Evolutionary conservation across 2,329 filamentous ascomycete genomes (phyloP), one percentile per base, ranked within the genome.

Genomic region (Davidsoniella australis): DNA sequence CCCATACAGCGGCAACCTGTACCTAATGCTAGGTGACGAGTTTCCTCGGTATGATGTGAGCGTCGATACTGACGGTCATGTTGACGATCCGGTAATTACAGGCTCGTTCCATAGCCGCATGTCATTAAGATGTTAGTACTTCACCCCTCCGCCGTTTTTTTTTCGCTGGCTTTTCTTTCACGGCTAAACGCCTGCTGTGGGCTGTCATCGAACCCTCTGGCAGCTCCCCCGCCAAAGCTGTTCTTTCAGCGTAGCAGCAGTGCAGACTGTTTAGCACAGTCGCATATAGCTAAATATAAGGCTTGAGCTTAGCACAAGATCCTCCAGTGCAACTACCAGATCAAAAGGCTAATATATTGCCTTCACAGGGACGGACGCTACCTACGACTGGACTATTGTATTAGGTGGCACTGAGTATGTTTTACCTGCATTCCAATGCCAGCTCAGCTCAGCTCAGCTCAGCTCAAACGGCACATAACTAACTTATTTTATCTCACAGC

Each of bases 391-490:
- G 75, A 69, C 73, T 12, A 69, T 82, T 29, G 61, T 81, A 4
- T 67, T 82, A 2, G 78, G 75, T 7, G 78, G 78, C 2, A 81
- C 78, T 45, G 82, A 82, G 65, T 72, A 62, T 47, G 65, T 58
- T 38, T 38, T 12, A 29, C 7, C 20, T 36, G 17, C 8, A 6
- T 10, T 9, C 20, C 24, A 49, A 10, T 40, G 20, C 7, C 10
- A 33, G 29, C 29, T 33, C 17, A 18, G 20, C 20, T 12, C 18
- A 29, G n/a, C n/a, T n/a, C 10, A 33, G 29, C 29, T 33, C 17
- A 18, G 20, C 20, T 12, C 18, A 29, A 23, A 23, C 18, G 9
- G 7, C 16, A 33, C 29, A 33, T 4, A 33, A 33, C n/a, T 42
- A 42, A 42, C 7, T 2, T 2, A 40, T 24, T 26, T 20, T 12